These are phyloP conservation scores for Andrographis paniculata DNA, from an alignment of 305 asterid species.

Conservation along the genomic window DNA sequence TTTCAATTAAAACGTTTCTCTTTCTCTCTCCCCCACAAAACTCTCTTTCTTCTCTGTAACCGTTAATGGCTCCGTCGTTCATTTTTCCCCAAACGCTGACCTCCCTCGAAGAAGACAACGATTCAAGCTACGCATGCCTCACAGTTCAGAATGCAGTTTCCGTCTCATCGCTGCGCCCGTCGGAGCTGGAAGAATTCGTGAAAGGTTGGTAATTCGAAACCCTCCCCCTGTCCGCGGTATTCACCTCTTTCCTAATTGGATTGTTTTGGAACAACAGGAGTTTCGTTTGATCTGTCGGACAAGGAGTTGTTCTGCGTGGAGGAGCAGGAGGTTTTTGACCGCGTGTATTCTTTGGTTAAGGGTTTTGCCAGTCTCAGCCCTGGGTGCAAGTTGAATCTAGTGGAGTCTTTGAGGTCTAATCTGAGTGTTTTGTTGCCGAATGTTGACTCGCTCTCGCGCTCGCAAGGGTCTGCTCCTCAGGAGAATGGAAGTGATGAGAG, in stretches of 20 bases:
- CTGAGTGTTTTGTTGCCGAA: constrained; percentile 80
- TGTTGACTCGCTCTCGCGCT: constrained; percentile 55
- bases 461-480: constrained; percentile 26
- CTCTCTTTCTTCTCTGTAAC: constrained; percentile 15
- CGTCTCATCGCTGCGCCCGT: constrained; percentile 38
- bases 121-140: constrained; percentile 31
- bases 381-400: constrained; percentile 63
- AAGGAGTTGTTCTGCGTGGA: constrained; percentile 80
- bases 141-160: constrained; percentile 36
- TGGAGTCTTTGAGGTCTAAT: constrained; percentile 84
- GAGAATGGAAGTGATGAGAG: constrained; percentile 30
- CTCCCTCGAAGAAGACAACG: constrained; percentile 57
- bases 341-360: constrained; percentile 80
- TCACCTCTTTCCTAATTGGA: neutral
- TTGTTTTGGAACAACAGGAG: constrained; percentile 27
- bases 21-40: neutral
- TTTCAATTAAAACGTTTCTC: constrained; percentile 22
- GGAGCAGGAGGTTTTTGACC: constrained; percentile 82
- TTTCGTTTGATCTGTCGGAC: constrained; percentile 83
- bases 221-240: constrained; percentile 4
- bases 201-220: constrained; percentile 39
- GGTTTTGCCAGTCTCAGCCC: constrained; percentile 45
- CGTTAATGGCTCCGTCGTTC: constrained; percentile 56
- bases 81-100: constrained; percentile 56
- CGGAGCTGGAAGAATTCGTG: constrained; percentile 80